Evolutionary conservation across 2,329 filamentous ascomycete species (phyloP), one percentile per base, ranked within the genome.

Genomic region (Colletotrichum orbiculare): DNA sequence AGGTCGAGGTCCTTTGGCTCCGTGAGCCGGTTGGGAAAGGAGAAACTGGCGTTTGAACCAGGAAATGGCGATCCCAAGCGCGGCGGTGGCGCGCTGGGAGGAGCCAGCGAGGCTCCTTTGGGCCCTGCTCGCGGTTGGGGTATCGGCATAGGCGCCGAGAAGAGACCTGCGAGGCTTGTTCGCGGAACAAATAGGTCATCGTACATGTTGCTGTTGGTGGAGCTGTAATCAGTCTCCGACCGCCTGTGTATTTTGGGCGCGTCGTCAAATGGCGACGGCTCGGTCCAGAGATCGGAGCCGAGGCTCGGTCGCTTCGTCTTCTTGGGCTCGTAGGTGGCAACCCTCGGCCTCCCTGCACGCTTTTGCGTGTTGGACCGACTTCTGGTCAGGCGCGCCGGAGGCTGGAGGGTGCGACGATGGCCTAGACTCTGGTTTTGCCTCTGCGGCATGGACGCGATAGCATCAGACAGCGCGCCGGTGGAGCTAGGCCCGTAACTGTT

Each of bases 401-500:
- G 87, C 68, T 83, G 82, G 6, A 88, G 77, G 13, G 78, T 77
- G 15, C 81, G 83, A 25, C 81, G 83, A 12, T 81, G 78, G 13
- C 82, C 84, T 15, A 85, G 73, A 0, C 84, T 86, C 64, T 82
- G 81, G 12, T 80, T 80, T 65, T 84, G 83, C 37, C 79, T 73
- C 47, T 70, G 70, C 13, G 73, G 66, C 13, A 71, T 71, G 9
- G 79, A 73, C 8, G 73, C 76, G 12, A 81, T 73, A 46, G 75
- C 77, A 8, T 78, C 79, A 4, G 77, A 77, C 7, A 87, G 73
- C 0, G 81, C 79, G 15, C 76, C 79, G 4, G 87, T 87, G 11
- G 86, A 87, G 74, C 85, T 89, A 1, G 87, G 87, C 0, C 87
- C 87, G 68, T 89, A 89, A 69, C 86, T 89, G 66, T 80, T 83